These are phyloP conservation scores for Ceratobasidium sp. DNA, from an alignment of 1,284 basidiomycete genomes.

Conservation along the genomic window DNA sequence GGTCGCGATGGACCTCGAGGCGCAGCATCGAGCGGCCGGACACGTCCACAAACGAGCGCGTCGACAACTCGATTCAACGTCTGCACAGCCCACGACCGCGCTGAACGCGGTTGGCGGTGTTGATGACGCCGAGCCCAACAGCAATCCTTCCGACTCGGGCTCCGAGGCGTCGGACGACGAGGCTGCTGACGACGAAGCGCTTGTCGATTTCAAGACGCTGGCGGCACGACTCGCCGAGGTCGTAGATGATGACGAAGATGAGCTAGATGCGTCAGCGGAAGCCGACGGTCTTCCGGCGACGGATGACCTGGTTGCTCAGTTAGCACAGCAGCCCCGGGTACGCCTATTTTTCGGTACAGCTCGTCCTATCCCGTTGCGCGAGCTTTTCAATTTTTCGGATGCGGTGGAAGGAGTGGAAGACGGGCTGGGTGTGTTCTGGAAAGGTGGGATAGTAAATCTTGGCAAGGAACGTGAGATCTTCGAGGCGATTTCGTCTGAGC, in stretches of 20 bases:
- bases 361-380: background rate
- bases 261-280: background rate
- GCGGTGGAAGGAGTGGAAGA: background rate
- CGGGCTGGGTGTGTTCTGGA: background rate
- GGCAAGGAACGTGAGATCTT: background rate
- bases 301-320: background rate
- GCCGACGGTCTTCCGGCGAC: background rate
- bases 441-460: background rate
- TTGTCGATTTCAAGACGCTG: background rate
- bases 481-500: background rate
- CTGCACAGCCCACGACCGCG: background rate
- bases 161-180: background rate
- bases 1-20: constrained; percentile 47
- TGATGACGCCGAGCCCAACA: background rate
- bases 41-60: background rate
- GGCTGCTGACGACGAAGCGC: background rate
- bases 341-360: background rate
- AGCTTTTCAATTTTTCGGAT: background rate
- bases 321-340: background rate
- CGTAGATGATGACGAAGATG: background rate
- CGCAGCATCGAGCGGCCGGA: constrained; percentile 26
- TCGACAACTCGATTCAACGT: background rate
- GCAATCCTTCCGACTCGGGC: background rate
- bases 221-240: background rate
- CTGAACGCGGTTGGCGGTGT: background rate